Evolutionary conservation across 2,329 filamentous ascomycete species (phyloP), one percentile per base, ranked within the genome.

Genomic region (Simplicillium aogashimaense): DNA sequence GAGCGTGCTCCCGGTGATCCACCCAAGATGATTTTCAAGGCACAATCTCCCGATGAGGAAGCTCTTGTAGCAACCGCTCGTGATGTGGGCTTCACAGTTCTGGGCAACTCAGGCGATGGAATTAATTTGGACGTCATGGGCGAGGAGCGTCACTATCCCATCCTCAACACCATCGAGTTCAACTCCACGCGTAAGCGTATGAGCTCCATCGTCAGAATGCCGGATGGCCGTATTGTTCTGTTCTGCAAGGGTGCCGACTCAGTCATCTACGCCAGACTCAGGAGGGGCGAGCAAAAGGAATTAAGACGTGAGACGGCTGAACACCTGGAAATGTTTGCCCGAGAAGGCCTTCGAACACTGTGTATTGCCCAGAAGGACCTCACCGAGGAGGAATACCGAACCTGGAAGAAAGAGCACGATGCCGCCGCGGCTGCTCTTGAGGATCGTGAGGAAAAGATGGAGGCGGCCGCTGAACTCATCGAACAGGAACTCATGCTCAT

Each of bases 181-280:
- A 97, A 97, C 59, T 97, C 90, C 0, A 88, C 83, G 34, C 78
- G 92, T 53, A 98, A 98, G 66, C 79, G 92, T 49, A 98, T 98
- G 92, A 97, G 89, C 62, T 86, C 89, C 2, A 95, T 98, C 50
- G 81, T 98, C 38, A 78, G 85, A 43, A 95, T 97, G 88, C 90
- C 92, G 0, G 79, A 97, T 58, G 83, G 85, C 32, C 81, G 74
- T 43, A 95, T 98, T 45, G 72, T 92, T 40, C 72, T 98, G 1
- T 94, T 94, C 63, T 98, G 92, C 70, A 98, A 98, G 65, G 92
- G 92, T 47, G 92, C 92, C 29, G 92, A 98, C 59, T 95, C 87
- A 53, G 84, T 97, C 53, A 97, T 98, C 48, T 98, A 97, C 60
- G 89, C 88, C 7, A 83, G 92, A 6, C 70, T 98, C 44, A 86